phyloP scores from a whole-genome alignment of 768 basidiomycete genomes.

The Lentinula guzmanii region DNA sequence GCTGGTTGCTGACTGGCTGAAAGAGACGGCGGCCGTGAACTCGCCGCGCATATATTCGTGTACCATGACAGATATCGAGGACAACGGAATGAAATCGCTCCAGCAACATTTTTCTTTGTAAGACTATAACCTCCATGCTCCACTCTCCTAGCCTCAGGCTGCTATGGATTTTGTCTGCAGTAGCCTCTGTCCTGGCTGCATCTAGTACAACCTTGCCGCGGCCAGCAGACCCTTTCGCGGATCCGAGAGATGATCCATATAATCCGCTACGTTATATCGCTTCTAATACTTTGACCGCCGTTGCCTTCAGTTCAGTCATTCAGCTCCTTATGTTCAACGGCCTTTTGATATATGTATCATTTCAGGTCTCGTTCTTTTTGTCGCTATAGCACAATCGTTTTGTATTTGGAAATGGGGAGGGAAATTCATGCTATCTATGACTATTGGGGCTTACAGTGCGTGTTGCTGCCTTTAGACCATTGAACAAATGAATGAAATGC shows the following conservation, averaged over 20 bases:
- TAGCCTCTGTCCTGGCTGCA: constrained; percentile 10
- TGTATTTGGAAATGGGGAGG: constrained; percentile 39
- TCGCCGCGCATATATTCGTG: neutral
- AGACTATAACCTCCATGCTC: neutral
- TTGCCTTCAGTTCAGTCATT: constrained; percentile 39
- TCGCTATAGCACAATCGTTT: constrained; percentile 38
- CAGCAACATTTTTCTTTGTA: neutral
- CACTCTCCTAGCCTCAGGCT: neutral
- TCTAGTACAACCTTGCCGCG: constrained; percentile 16
- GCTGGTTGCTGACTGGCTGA: neutral
- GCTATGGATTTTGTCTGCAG: constrained; percentile 8
- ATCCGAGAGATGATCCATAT: constrained; percentile 46
- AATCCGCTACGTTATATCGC: constrained; percentile 54
- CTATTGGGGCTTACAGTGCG: constrained; percentile 55
- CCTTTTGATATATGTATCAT: neutral
- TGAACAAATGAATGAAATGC: no score
- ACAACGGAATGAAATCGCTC: neutral
- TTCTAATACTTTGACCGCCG: constrained; percentile 42
- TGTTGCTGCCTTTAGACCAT: neutral
- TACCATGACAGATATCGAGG: neutral
- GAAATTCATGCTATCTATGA: constrained; percentile 56
- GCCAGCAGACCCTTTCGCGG: constrained; percentile 35
- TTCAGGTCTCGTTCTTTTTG: constrained; percentile 30
- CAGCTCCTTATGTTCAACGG: neutral
- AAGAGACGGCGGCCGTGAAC: neutral